Base-by-base conservation (phyloP, 2,329 filamentous ascomycete genomes). In the Atkinsonella texensis region DNA sequence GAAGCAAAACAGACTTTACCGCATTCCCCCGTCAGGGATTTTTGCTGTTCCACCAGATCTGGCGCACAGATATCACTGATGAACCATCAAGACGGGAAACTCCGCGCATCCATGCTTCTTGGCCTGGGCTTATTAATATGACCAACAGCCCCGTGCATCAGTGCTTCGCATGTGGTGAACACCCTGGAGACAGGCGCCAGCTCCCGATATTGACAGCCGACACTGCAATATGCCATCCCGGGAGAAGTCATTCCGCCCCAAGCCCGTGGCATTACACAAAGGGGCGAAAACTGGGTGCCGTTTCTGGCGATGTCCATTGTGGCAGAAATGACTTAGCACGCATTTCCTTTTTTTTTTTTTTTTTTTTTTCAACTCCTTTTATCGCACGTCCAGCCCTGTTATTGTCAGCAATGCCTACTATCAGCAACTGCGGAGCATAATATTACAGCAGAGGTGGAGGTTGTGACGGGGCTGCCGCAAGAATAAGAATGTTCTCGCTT, bases 11-110 rank as follows among this genome's bases (percentile, higher is more conserved):
- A 18, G 32, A 18, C 15, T 31, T 18, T 33, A 32, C 43, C 23
- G 28, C 11, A 38, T 31, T 18, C n/a, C 33, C 18, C 35, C 41
- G 28, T 15, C 46, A 41, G n/a, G 38, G 38, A 18, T 33, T 31
- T 15, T 15, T 23, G 45, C 12, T 41, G 52, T 53, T 51, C 41
- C 52, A 53, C 52, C 46, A 53, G 48, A 50, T 50, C 48, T 53
- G 48, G 52, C 40, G 41, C 43, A 44, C 44, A 50, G 11, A 50
- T 39, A 53, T 51, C 48, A 38, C 17, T 49, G 45, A 51, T 53
- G 44, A 48, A 35, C 33, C 40, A 45, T 51, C 18, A 18, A 46
- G 48, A 33, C 41, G 45, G 52, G 45, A 45, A 40, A 53, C 8
- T 38, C 52, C 48, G 48, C 35, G 52, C 35, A 9, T 46, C 8